A percentile compares a stretch with the other conserved stretches of the same genome.
Conservation (phyloP, 1,284 basidiomycete genomes). For the Heliocybe sulcata region DNA sequence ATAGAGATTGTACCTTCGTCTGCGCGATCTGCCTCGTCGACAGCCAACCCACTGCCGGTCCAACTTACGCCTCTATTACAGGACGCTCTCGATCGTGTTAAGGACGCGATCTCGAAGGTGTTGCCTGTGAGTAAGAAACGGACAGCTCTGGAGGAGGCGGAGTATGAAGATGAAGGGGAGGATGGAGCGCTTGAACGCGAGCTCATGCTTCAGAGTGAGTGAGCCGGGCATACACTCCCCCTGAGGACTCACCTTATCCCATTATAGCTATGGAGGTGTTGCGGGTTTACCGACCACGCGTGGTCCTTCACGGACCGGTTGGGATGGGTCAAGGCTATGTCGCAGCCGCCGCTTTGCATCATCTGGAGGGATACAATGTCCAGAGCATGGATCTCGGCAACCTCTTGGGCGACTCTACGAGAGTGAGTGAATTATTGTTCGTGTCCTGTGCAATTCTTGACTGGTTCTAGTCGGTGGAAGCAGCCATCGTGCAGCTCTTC, state of each 20-base stretch:
- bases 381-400: slow-evolving; percentile 91
- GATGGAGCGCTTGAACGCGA: slow-evolving; percentile 77
- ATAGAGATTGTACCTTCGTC: slow-evolving; percentile 91
- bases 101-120: slow-evolving; percentile 59
- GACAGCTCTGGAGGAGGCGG: slow-evolving; percentile 88
- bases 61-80: slow-evolving; percentile 84
- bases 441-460: slow-evolving; percentile 3
- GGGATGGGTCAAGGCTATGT: slow-evolving; percentile 93
- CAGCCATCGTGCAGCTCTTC: slow-evolving; percentile 93
- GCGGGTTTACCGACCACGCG: slow-evolving; percentile 85
- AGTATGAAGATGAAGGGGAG: slow-evolving; percentile 76
- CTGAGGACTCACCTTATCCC: background rate
- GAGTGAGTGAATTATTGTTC: slow-evolving; percentile 41
- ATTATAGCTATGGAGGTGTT: slow-evolving; percentile 82
- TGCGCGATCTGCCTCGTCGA: slow-evolving; percentile 82
- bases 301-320: slow-evolving; percentile 74
- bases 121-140: slow-evolving; percentile 71
- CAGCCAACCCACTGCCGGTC: slow-evolving; percentile 77
- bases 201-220: slow-evolving; percentile 79
- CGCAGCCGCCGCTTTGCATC: slow-evolving; percentile 87
- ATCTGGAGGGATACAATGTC: slow-evolving; percentile 93
- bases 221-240: background rate
- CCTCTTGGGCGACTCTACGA: slow-evolving; percentile 83
- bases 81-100: slow-evolving; percentile 64
- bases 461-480: slow-evolving; percentile 70